Percentiles rank a stretch among this genome's conserved stretches.
phyloP scores from a whole-genome alignment of 73 alveolate genomes.

The Stentor roeselii region DNA sequence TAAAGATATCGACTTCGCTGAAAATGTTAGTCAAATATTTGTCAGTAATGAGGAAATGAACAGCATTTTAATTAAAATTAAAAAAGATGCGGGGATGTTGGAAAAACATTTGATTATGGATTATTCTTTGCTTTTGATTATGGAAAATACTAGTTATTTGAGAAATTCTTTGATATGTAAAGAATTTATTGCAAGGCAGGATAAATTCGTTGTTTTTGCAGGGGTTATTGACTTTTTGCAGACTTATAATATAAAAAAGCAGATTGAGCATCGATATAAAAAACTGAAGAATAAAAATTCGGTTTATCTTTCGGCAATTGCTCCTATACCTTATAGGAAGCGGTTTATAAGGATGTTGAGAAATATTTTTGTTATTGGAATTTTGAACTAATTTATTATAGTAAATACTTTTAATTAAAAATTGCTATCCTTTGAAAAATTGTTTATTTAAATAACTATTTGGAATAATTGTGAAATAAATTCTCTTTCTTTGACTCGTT shows the following conservation, averaged over 20 bases:
- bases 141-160: not conserved
- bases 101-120: not conserved
- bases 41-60: not conserved
- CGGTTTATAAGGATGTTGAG: not conserved
- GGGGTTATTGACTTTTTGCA: constrained; percentile 21
- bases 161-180: too few relatives aligned
- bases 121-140: not conserved
- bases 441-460: too few relatives aligned
- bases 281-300: not conserved
- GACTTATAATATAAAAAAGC: not conserved
- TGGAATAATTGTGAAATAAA: too few relatives aligned
- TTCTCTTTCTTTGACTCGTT: too few relatives aligned
- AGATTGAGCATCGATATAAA: not conserved
- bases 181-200: too few relatives aligned
- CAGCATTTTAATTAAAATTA: not conserved
- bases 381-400: too few relatives aligned
- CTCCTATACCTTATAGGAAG: not conserved
- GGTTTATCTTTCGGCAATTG: not conserved
- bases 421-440: too few relatives aligned
- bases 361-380: not conserved
- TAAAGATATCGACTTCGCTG: constrained; percentile 3
- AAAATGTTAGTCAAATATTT: not conserved
- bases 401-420: too few relatives aligned
- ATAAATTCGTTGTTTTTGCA: not conserved
- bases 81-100: not conserved